A percentile compares a stretch with the other conserved stretches of the same genome.
Evolutionary conservation across 192 early-diverging fungal genomes (phyloP).

Genomic region (Backusella psychrophila): DNA sequence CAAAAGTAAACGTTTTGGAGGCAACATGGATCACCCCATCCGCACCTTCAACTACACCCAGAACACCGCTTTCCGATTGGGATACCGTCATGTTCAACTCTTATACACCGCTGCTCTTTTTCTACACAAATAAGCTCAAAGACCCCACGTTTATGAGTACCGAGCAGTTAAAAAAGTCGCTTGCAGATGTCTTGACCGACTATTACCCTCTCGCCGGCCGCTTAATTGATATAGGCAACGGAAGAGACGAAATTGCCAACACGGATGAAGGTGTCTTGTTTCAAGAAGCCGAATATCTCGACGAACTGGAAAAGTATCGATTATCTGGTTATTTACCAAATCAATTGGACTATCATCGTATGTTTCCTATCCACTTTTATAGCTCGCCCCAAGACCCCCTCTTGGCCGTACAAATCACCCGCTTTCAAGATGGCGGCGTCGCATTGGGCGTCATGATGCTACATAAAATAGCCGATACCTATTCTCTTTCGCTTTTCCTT

Average conservation of each 20-base stretch:
- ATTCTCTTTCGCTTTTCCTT: conserved; percentile 22
- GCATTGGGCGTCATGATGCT: conserved; percentile 30
- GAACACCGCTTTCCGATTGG: conserved; percentile 24
- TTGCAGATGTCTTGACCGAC: conserved; percentile 11
- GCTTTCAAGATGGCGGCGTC: conserved; percentile 27
- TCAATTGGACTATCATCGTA: conserved; percentile 29
- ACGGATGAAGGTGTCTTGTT: conserved; percentile 25
- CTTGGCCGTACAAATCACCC: conserved; percentile 18
- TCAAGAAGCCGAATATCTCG: conserved; percentile 25
- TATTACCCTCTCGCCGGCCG: conserved; percentile 26
- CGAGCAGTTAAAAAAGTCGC: background rate
- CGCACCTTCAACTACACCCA: background rate
- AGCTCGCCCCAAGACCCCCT: conserved; percentile 18
- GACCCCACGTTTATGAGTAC: conserved; percentile 22
- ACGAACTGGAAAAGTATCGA: conserved; percentile 5
- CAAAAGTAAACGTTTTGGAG: conserved; percentile 5
- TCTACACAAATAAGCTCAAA: conserved; percentile 16
- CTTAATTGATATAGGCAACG: conserved; percentile 23
- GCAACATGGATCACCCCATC: conserved; percentile 13
- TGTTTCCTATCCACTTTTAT: conserved; percentile 34
- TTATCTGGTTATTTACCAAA: conserved; percentile 23
- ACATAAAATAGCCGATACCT: conserved; percentile 28
- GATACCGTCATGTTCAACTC: conserved; percentile 34
- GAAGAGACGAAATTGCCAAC: conserved; percentile 27
- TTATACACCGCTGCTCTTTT: conserved; percentile 25